Evolutionary conservation across 176 grass and related monocot genomes (phyloP), one percentile per base, ranked within the genome.

Genomic region (Carex littledalei): DNA sequence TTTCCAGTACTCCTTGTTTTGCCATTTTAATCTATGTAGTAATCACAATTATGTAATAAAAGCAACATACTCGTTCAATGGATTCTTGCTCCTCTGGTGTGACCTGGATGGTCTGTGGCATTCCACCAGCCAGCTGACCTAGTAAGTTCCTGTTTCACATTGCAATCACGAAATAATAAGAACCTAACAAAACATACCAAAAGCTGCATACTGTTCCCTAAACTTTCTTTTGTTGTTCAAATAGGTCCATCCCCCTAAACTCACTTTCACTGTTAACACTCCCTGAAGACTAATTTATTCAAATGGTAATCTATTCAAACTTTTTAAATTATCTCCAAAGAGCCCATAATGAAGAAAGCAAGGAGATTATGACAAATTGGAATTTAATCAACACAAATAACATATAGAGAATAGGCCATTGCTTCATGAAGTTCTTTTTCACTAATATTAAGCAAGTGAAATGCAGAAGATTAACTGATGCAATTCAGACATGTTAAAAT

Each of bases 11-110:
- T 13, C 47, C 2, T 13, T 32, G 5, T 71, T 17, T 71, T 10
- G 4, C 52, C 22, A 14, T 57, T 57, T 24, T 52, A 49, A 37
- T 45, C 31, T 26, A 78, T 41, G 52, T 78, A 34, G n/a, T 84
- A 73, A 31, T 79, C 11, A 71, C 78, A 84, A 26, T 63, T 79
- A 41, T 2, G 71, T 18, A 16, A 80, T 6, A 85, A 73, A 85
- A 83, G 7, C 34, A 84, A 80, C 62, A 20, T 97, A 97, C 94
- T 80, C 94, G 90, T 18, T 97, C 87, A 69, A 97, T 92, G 60
- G 94, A 92, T 43, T 93, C 94, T n/a, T 91, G 86, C 73, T 97
- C 94, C 79, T 94, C 94, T 52, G 90, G 87, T 60, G 90, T 97
- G 85, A 97, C 92, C 49, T 67, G 5, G 22, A 97, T 13, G 0